phyloP scores from a whole-genome alignment of 805 yeast species.

The Maudiozyma barnettii region DNA sequence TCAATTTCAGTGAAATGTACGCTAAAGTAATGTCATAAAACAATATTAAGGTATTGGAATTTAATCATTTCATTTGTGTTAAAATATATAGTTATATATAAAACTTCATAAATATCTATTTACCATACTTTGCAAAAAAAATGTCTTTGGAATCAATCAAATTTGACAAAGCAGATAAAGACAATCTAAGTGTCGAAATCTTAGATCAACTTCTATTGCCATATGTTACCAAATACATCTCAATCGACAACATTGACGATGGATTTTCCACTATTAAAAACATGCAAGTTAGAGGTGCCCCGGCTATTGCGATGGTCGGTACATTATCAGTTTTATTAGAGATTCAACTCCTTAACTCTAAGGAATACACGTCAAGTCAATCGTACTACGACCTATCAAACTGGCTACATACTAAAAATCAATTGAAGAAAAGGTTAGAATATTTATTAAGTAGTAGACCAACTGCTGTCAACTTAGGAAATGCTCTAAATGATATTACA shows the following conservation, averaged over 20 bases:
- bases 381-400: slow-evolving; percentile 27
- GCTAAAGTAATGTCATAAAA: background rate
- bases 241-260: slow-evolving; percentile 53
- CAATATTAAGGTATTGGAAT: background rate
- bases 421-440: slow-evolving; percentile 43
- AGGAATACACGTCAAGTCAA: slow-evolving; percentile 18
- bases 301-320: slow-evolving; percentile 95
- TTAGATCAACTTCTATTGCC: slow-evolving; percentile 82
- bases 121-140: background rate
- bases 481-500: slow-evolving; percentile 43
- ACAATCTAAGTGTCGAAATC: slow-evolving; percentile 40
- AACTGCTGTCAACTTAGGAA: slow-evolving; percentile 86
- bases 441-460: slow-evolving; percentile 74
- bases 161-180: slow-evolving; percentile 37
- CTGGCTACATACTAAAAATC: slow-evolving; percentile 29
- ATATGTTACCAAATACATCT: slow-evolving; percentile 60
- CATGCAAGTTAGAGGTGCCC: slow-evolving; percentile 97
- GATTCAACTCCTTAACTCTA: slow-evolving; percentile 29
- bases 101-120: too few species aligned
- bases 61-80: background rate
- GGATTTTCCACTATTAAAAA: slow-evolving; percentile 75
- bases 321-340: slow-evolving; percentile 78
- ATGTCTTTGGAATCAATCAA: slow-evolving; percentile 57
- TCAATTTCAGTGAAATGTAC: background rate
- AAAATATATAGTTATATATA: too few species aligned